phyloP scores from a whole-genome alignment of 352 stramenopile species.

The Phytophthora rubi region DNA sequence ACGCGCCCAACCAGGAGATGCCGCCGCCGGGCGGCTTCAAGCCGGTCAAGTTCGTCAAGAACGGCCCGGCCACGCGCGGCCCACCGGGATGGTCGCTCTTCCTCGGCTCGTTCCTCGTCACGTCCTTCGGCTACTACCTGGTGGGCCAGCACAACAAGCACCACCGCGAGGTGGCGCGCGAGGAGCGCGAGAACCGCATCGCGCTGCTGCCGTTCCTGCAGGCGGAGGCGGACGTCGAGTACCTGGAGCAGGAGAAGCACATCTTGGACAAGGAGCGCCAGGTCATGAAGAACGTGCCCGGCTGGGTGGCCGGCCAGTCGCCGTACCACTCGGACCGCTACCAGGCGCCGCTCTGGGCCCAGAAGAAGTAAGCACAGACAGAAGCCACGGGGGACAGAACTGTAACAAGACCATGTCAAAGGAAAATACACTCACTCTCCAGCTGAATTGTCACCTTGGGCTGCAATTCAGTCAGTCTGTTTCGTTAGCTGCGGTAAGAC shows the following conservation, averaged over 20 bases:
- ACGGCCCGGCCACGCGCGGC: conserved; percentile 67
- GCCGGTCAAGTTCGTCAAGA: conserved; percentile 67
- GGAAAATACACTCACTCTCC: conserved; percentile 24
- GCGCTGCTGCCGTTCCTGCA: conserved; percentile 95
- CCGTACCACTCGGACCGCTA: conserved; percentile 91
- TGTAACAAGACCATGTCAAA: conserved; percentile 36
- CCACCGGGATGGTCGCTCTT: conserved; percentile 85
- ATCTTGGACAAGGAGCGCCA: conserved; percentile 92
- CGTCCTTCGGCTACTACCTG: conserved; percentile 77
- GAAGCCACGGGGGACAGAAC: conserved; percentile 5
- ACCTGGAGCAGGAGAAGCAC: conserved; percentile 86
- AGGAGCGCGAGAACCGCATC: conserved; percentile 94
- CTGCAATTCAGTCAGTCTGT: conserved; percentile 14
- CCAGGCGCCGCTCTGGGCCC: conserved; percentile 77
- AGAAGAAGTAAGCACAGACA: conserved; percentile 62
- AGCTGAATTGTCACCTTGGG: background rate
- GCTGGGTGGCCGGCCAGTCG: conserved; percentile 90
- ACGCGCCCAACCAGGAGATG: conserved; percentile 83
- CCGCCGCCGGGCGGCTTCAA: conserved; percentile 81
- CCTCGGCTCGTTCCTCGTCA: conserved; percentile 72
- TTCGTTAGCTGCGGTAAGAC: conserved; percentile 16
- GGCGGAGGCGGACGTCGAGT: conserved; percentile 95
- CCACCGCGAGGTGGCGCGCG: conserved; percentile 63
- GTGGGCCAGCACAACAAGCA: conserved; percentile 84
- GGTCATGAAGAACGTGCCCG: conserved; percentile 96